These are phyloP conservation scores for Eucalyptus curtisii DNA, from an alignment of 345 rosid genomes.

Conservation along the genomic window DNA sequence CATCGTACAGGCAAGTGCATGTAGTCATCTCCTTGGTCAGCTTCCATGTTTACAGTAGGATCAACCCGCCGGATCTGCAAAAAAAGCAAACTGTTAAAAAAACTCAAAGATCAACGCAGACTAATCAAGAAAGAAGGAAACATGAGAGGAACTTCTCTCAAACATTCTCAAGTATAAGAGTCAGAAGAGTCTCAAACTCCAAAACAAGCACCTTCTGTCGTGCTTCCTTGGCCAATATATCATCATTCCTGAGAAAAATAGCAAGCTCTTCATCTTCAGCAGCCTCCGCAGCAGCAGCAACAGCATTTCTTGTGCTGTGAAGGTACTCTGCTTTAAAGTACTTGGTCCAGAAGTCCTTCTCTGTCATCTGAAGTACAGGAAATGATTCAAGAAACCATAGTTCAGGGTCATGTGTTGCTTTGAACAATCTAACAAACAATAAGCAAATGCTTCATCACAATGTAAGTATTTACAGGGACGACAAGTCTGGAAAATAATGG, in stretches of 20 bases:
- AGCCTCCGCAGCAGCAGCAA: conserved; percentile 88
- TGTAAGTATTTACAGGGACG: background rate
- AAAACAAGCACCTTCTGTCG: conserved; percentile 52
- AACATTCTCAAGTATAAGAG: background rate
- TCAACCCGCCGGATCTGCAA: conserved; percentile 83
- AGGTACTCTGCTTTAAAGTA: conserved; percentile 92
- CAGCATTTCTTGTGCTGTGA: conserved; percentile 57
- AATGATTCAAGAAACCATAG: background rate
- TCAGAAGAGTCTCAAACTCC: background rate
- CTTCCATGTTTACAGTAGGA: conserved; percentile 93
- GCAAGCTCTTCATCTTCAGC: conserved; percentile 99
- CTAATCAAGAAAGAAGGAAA: background rate
- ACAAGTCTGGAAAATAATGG: background rate
- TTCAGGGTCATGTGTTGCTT: background rate
- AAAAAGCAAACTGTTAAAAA: background rate
- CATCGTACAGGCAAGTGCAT: conserved; percentile 72
- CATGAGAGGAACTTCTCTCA: background rate
- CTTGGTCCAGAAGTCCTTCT: conserved; percentile 91
- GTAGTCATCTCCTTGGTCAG: conserved; percentile 94
- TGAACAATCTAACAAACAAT: background rate
- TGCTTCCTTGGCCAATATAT: conserved; percentile 71
- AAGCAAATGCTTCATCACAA: background rate
- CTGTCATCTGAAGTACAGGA: conserved; percentile 53
- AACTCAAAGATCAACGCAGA: background rate
- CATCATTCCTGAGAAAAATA: conserved; percentile 79